phyloP scores from a whole-genome alignment of 192 early-diverging fungal species.

The Backusella mclennaniae region DNA sequence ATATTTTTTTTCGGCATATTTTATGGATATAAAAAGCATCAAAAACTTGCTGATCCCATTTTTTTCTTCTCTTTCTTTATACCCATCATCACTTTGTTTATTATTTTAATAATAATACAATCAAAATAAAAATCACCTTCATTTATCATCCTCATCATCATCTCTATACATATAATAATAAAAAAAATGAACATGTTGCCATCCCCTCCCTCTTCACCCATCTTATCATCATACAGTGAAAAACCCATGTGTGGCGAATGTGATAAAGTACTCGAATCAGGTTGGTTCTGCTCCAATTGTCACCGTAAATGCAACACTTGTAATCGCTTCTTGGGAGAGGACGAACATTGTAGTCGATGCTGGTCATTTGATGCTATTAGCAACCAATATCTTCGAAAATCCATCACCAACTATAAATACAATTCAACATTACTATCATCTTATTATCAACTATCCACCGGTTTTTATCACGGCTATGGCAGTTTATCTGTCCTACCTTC shows the following conservation, averaged over 20 bases:
- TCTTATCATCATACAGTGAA: not conserved
- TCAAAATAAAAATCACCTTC: too few species aligned
- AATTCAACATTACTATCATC: slow-evolving; percentile 8
- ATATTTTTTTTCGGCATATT: not conserved
- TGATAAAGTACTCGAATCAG: slow-evolving; percentile 25
- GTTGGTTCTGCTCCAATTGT: slow-evolving; percentile 36
- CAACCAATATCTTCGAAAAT: slow-evolving; percentile 1
- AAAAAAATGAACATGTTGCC: slow-evolving; percentile 19
- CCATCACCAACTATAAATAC: not conserved
- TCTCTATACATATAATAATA: not conserved
- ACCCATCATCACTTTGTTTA: not conserved
- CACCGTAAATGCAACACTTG: slow-evolving; percentile 31
- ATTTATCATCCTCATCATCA: not conserved
- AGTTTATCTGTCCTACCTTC: slow-evolving; percentile 4
- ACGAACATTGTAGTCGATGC: slow-evolving; percentile 34
- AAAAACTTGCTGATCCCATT: not conserved
- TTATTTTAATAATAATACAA: not conserved
- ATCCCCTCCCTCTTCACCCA: slow-evolving; percentile 21
- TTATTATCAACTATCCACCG: not conserved
- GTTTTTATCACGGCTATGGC: not conserved
- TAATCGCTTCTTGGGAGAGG: slow-evolving; percentile 29
- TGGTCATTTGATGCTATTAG: slow-evolving; percentile 27
- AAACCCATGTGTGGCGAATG: slow-evolving; percentile 27
- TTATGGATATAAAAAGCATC: not conserved
- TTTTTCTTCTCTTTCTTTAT: not conserved